Evolutionary conservation across 352 stramenopile species (phyloP).

Genomic region (Pelagophyceae sp.): DNA sequence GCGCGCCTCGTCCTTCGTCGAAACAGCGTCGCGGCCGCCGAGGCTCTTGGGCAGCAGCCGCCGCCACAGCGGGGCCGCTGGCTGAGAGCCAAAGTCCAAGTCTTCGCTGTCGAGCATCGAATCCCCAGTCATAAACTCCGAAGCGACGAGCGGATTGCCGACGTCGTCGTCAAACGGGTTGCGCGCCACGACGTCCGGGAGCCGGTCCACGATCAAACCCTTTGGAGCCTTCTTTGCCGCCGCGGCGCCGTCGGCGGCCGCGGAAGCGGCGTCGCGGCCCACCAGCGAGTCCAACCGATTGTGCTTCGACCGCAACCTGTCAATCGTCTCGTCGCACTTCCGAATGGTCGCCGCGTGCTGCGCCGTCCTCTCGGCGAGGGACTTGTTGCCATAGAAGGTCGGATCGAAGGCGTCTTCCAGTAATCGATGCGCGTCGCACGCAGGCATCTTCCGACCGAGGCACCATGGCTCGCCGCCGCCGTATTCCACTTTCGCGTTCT

Average conservation of each 20-base stretch:
- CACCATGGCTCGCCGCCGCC: neutral
- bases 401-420: conserved; percentile 17
- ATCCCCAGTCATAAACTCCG: too few relatives aligned
- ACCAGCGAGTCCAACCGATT: neutral
- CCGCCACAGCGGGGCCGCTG: too few relatives aligned
- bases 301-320: neutral
- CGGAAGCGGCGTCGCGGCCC: conserved; percentile 14
- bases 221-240: too few relatives aligned
- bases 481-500: neutral
- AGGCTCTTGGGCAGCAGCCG: too few relatives aligned
- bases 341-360: neutral
- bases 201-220: too few relatives aligned
- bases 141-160: too few relatives aligned
- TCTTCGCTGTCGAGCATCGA: too few relatives aligned
- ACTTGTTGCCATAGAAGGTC: neutral
- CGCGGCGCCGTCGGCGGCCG: conserved; percentile 12
- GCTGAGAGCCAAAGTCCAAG: too few relatives aligned
- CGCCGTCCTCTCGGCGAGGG: neutral
- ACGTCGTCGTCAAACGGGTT: too few relatives aligned
- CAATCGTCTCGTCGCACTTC: neutral
- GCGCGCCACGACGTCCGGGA: too few relatives aligned
- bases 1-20: too few relatives aligned
- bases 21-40: too few relatives aligned
- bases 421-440: neutral
- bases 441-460: neutral